These are phyloP conservation scores for Chalciporus chontae DNA, from an alignment of 768 basidiomycete genomes.

Conservation along the genomic window DNA sequence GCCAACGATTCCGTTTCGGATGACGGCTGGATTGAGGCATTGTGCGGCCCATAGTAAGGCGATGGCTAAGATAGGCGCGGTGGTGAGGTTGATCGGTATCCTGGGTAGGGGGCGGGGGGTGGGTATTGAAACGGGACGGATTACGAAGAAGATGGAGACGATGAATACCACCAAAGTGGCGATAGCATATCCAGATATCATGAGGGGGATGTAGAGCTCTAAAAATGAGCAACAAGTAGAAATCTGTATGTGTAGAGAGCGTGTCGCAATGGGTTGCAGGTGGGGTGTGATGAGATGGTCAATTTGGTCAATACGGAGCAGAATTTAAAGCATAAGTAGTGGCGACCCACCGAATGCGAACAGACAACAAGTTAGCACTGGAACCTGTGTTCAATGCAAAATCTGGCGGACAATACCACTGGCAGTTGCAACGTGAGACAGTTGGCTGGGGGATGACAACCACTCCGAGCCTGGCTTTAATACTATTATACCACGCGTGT, in stretches of 20 bases:
- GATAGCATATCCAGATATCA: slow-evolving; percentile 45
- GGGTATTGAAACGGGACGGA: slow-evolving; percentile 42
- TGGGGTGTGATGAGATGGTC: not conserved
- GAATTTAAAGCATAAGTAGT: not conserved
- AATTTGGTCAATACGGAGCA: not conserved
- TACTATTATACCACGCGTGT: no score
- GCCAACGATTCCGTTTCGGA: slow-evolving; percentile 79
- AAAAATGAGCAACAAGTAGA: not conserved
- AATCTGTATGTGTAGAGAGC: not conserved
- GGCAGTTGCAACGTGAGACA: not conserved
- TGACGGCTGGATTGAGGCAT: slow-evolving; percentile 43
- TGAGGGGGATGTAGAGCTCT: slow-evolving; percentile 14
- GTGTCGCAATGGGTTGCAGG: not conserved
- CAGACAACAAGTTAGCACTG: not conserved
- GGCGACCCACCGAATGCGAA: not conserved
- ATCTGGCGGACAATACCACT: not conserved
- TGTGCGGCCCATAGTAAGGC: slow-evolving; percentile 53
- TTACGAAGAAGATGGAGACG: slow-evolving; percentile 50
- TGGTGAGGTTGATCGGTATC: slow-evolving; percentile 47
- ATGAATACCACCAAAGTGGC: slow-evolving; percentile 52
- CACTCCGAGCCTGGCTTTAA: no score
- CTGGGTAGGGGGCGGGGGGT: slow-evolving; percentile 31
- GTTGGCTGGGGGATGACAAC: not conserved
- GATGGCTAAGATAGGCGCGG: slow-evolving; percentile 52
- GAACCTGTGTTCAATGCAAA: not conserved